Evolutionary conservation across 495 filamentous ascomycete species (phyloP).

Genomic region (Chaetomidium leptoderma): DNA sequence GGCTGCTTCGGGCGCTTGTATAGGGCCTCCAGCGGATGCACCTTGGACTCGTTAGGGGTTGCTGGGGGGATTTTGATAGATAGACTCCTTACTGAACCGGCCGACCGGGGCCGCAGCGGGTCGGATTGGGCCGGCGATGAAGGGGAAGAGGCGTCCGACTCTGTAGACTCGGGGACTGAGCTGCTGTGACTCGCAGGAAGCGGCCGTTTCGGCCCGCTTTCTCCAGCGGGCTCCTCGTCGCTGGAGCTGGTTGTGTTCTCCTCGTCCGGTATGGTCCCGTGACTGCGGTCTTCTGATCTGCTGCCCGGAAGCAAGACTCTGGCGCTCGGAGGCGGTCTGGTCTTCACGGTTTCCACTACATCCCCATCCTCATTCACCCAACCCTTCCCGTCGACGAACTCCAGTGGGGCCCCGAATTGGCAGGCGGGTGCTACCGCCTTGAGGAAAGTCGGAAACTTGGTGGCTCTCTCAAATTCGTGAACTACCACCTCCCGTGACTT

Average conservation of each 20-base stretch:
- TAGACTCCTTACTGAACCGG: constrained; percentile 41
- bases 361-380: constrained; percentile 82
- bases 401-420: constrained; percentile 34
- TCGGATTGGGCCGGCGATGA: constrained; percentile 23
- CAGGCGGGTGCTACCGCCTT: constrained; percentile 43
- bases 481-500: constrained; percentile 54
- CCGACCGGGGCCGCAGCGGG: constrained; percentile 37
- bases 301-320: constrained; percentile 12
- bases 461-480: constrained; percentile 76
- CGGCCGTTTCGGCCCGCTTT: constrained; percentile 28
- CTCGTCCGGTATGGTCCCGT: not conserved
- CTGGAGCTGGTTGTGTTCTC: not conserved
- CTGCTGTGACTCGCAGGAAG: constrained; percentile 23
- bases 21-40: constrained; percentile 84
- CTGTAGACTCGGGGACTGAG: not conserved
- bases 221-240: constrained; percentile 17
- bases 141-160: not conserved
- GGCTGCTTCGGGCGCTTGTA: constrained; percentile 66
- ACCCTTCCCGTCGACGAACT: constrained; percentile 73
- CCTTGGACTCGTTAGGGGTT: constrained; percentile 44
- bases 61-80: constrained; percentile 49
- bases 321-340: constrained; percentile 18
- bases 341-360: constrained; percentile 57
- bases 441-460: constrained; percentile 73
- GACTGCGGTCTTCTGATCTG: not conserved